A percentile compares a stretch with the other conserved stretches of the same genome.
These are phyloP conservation scores for Tulasnella sp. DNA, from an alignment of 768 basidiomycete genomes.

Conservation along the genomic window DNA sequence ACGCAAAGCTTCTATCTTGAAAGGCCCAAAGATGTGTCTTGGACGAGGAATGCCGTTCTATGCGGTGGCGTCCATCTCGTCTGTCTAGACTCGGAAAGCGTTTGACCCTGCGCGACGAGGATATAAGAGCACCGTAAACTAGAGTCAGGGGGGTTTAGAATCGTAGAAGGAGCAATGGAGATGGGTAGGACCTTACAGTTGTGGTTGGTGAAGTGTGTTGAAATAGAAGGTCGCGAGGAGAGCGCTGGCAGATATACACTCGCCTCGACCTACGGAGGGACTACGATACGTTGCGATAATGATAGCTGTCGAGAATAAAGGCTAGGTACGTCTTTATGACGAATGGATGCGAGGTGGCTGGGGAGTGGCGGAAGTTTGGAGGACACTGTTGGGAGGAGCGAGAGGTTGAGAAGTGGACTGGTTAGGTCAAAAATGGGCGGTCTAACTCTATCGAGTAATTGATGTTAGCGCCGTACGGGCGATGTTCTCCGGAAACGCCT, in stretches of 20 bases:
- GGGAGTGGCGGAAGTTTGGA: too few species aligned
- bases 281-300: not conserved
- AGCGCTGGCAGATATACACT: not conserved
- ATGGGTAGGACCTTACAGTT: not conserved
- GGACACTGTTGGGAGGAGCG: too few species aligned
- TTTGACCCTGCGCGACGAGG: constrained; percentile 65
- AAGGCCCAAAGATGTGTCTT: constrained; percentile 67
- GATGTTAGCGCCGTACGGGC: too few species aligned
- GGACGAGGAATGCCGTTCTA: constrained; percentile 28
- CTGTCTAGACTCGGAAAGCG: constrained; percentile 72
- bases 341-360: not conserved
- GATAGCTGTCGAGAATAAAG: not conserved
- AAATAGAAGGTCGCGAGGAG: not conserved
- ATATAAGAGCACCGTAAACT: not conserved
- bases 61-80: not conserved
- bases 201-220: not conserved
- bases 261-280: too few species aligned
- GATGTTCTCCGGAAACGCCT: too few species aligned
- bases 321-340: not conserved
- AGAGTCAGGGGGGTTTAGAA: not conserved
- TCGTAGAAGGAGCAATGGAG: not conserved
- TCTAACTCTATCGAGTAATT: too few species aligned
- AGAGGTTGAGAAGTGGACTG: too few species aligned
- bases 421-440: too few species aligned
- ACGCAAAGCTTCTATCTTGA: constrained; percentile 99